Evolutionary conservation across 108 stramenopile species (phyloP), one percentile per base, ranked within the genome.

Genomic region (Cylindrotheca fusiformis): DNA sequence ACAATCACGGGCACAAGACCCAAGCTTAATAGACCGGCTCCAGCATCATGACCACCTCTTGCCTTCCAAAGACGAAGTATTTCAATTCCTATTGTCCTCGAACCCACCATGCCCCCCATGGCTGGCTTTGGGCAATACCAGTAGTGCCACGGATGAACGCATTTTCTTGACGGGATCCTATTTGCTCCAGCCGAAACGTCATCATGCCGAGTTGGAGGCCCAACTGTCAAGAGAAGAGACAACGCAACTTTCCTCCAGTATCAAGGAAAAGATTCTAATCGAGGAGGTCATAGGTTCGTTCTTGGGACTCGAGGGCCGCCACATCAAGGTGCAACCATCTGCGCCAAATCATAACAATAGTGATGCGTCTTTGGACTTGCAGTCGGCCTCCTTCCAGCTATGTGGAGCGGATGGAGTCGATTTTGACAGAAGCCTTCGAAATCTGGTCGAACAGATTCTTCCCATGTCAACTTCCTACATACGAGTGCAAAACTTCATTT

Each of bases 281-380:
- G 85, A 90, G 58, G 92, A 90, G 49, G 55, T 94, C 10, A 70
- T 94, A 20, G 88, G 88, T 24, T 80, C 92, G 5, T 84, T 90
- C 69, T 72, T 94, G 67, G 92, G 92, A 21, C 67, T 87, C 36
- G 89, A 94, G 52, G 88, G 92, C 14, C 49, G 63, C 20, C 86
- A 75, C 48, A 57, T 88, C 24, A 58, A 69, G 48, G 60, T 63
- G 28, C 71, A 68, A 32, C 54, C 21, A 60, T 20, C 36, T 17
- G 58, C 29, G 66, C n/a, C n/a, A n/a, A 63, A 32, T 52, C 31
- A 32, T 32, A 67, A 46, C 52, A 44, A 28, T 0, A 27, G 18
- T 26, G 47, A 12, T 21, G 55, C 60, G 18, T 60, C 41, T 19
- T 46, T 19, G 49, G 66, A 33, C 20, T n/a, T n/a, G n/a, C 36